Evolutionary conservation across 2,329 filamentous ascomycete genomes (phyloP).

Genomic region (Calonectria hongkongensis): DNA sequence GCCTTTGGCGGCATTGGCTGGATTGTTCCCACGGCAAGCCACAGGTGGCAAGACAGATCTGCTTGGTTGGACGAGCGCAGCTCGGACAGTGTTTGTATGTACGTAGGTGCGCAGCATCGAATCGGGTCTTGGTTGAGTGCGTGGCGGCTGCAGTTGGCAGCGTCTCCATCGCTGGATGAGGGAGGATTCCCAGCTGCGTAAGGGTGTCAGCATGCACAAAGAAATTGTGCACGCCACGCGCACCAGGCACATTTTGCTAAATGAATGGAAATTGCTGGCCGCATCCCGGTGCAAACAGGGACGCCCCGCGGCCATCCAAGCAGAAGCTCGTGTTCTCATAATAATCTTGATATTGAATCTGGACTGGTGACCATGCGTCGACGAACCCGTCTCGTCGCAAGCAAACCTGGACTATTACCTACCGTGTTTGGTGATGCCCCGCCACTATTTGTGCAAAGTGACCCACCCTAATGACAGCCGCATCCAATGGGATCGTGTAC

Average conservation of each 20-base stretch:
- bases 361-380: constrained; percentile 37
- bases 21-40: constrained; percentile 23
- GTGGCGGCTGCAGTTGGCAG: constrained; percentile 13
- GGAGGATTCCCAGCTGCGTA: neutral
- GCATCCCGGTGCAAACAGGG: constrained; percentile 2
- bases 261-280: constrained; percentile 23
- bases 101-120: constrained; percentile 21
- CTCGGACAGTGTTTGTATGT: constrained; percentile 11
- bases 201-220: constrained; percentile 9
- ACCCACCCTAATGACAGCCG: neutral
- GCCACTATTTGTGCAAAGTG: constrained; percentile 9
- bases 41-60: neutral
- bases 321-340: constrained; percentile 34
- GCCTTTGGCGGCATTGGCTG: constrained; percentile 27
- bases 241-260: neutral
- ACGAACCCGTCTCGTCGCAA: constrained; percentile 35
- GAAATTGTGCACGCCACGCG: neutral
- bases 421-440: constrained; percentile 19
- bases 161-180: constrained; percentile 3
- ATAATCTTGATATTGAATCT: constrained; percentile 51
- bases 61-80: constrained; percentile 11
- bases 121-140: neutral
- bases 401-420: constrained; percentile 44
- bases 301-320: neutral
- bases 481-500: neutral